A percentile compares a stretch with the other conserved stretches of the same genome.
Conservation (phyloP, 306 rosid genomes). For the Quercus ilex region DNA sequence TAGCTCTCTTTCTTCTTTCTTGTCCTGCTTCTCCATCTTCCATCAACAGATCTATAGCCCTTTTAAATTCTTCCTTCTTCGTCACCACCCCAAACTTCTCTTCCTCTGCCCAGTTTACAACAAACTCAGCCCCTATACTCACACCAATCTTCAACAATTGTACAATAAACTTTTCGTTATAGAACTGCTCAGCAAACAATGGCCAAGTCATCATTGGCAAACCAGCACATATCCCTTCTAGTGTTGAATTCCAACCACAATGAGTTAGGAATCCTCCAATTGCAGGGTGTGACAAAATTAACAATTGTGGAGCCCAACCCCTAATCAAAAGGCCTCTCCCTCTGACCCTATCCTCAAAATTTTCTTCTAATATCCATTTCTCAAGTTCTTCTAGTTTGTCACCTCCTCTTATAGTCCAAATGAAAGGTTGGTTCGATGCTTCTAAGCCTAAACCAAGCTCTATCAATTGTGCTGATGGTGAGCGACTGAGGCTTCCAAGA, state of each 20-base stretch:
- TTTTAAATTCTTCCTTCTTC: not conserved
- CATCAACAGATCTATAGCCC: slow-evolving; percentile 11
- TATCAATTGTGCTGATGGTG: slow-evolving; percentile 25
- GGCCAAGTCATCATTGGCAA: slow-evolving; percentile 65
- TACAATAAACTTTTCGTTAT: slow-evolving; percentile 41
- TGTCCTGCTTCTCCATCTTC: slow-evolving; percentile 7
- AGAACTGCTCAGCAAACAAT: slow-evolving; percentile 55
- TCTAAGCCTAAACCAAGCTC: slow-evolving; percentile 58
- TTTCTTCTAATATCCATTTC: slow-evolving; percentile 34
- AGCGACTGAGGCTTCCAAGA: slow-evolving; percentile 50
- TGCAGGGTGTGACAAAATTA: slow-evolving; percentile 47
- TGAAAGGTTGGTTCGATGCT: slow-evolving; percentile 40
- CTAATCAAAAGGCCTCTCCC: slow-evolving; percentile 32
- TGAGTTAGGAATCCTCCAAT: slow-evolving; percentile 68
- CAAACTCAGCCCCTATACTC: not conserved
- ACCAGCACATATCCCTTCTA: slow-evolving; percentile 54
- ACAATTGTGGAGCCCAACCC: slow-evolving; percentile 71
- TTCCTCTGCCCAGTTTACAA: slow-evolving; percentile 4
- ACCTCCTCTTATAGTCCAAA: slow-evolving; percentile 46
- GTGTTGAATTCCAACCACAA: slow-evolving; percentile 64
- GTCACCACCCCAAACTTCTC: slow-evolving; percentile 13
- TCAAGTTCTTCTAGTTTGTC: slow-evolving; percentile 35
- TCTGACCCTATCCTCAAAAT: slow-evolving; percentile 43
- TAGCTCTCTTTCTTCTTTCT: slow-evolving; percentile 11
- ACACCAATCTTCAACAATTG: slow-evolving; percentile 9